These are phyloP conservation scores for Spiromyces aspiralis DNA, from an alignment of 371 early-diverging fungal genomes.

Conservation along the genomic window DNA sequence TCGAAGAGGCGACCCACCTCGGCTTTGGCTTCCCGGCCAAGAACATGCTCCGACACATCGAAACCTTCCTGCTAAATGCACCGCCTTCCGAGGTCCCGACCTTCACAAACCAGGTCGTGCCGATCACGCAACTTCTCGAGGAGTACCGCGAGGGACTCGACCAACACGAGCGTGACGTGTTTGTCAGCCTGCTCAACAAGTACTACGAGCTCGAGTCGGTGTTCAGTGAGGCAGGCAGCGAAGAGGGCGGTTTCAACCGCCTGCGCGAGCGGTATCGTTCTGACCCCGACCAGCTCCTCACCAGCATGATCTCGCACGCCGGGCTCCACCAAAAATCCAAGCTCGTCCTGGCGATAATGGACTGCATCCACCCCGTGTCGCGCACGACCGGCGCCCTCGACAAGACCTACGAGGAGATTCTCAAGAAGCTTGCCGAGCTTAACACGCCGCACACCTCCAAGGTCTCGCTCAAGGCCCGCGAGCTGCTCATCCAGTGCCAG, in stretches of 20 bases:
- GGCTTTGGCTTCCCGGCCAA: constrained; percentile 53
- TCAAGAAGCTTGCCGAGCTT: constrained; percentile 71
- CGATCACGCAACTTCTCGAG: constrained; percentile 46
- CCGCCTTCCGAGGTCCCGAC: constrained; percentile 46
- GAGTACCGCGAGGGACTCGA: constrained; percentile 60
- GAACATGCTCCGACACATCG: constrained; percentile 45
- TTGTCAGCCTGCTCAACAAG: constrained; percentile 57
- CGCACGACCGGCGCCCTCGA: constrained; percentile 45
- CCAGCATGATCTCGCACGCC: constrained; percentile 65
- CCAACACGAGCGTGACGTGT: constrained; percentile 51
- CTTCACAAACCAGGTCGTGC: constrained; percentile 41
- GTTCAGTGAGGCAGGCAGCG: constrained; percentile 54
- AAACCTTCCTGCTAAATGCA: constrained; percentile 31
- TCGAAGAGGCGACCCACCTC: constrained; percentile 8
- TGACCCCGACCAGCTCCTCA: constrained; percentile 56
- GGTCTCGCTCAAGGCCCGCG: constrained; percentile 85
- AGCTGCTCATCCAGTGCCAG: constrained; percentile 80
- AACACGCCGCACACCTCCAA: constrained; percentile 59
- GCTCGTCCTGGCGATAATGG: constrained; percentile 57
- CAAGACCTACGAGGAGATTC: constrained; percentile 54
- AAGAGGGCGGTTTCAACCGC: constrained; percentile 69
- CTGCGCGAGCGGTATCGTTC: constrained; percentile 76
- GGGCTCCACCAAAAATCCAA: constrained; percentile 66
- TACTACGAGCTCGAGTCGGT: constrained; percentile 74
- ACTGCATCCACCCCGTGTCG: constrained; percentile 45